Conservation (phyloP, 2,329 filamentous ascomycete genomes). For the Stromatinia cepivora region DNA sequence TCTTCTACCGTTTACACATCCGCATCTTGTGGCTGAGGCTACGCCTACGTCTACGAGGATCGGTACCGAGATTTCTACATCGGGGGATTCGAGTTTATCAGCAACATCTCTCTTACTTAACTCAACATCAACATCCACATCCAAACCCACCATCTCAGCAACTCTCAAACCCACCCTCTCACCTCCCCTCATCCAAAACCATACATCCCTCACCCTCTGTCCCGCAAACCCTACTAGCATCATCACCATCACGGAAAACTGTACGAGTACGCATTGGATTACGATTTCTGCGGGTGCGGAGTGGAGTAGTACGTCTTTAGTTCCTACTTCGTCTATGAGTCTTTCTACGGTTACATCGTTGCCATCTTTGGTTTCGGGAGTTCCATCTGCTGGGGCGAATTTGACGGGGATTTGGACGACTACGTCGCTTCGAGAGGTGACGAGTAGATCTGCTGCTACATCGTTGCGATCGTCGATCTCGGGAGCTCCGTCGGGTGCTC, state of each 20-base stretch:
- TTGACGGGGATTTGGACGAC: background rate
- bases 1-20: background rate
- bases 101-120: background rate
- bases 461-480: too few relatives aligned
- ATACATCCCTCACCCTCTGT: constrained; percentile 4
- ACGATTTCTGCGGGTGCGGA: background rate
- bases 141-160: background rate
- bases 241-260: constrained; percentile 22
- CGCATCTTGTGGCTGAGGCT: background rate
- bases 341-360: background rate
- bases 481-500: too few relatives aligned
- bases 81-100: background rate
- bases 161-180: background rate
- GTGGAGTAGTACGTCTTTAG: background rate
- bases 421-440: background rate
- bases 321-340: background rate
- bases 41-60: background rate
- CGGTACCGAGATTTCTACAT: too few relatives aligned
- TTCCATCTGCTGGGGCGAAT: background rate
- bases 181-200: background rate
- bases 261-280: constrained; percentile 21
- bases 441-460: background rate
- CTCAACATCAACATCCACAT: too few relatives aligned
- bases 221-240: constrained; percentile 17
- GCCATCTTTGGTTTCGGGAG: background rate